These are phyloP conservation scores for Eimeria maxima DNA, from an alignment of 169 alveolate species.

Conservation along the genomic window DNA sequence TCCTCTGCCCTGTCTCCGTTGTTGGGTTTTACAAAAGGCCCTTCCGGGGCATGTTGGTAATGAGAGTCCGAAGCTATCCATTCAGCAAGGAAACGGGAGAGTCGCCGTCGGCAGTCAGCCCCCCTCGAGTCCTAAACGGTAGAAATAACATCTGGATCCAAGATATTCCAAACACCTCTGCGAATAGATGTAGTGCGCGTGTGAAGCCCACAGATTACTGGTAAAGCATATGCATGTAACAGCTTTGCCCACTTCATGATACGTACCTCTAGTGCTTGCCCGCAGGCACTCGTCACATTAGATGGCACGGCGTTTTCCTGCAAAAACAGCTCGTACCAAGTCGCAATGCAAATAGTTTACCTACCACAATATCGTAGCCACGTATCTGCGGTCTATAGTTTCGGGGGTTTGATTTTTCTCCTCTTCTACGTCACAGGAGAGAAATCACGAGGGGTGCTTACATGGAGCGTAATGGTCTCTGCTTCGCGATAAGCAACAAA, in stretches of 20 bases:
- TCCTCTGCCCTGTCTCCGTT: not conserved
- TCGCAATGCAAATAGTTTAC: not conserved
- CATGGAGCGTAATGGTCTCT: slow-evolving; percentile 28
- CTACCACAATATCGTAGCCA: not conserved
- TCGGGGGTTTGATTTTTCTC: too few relatives aligned
- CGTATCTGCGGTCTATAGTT: not conserved
- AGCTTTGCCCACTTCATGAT: not conserved
- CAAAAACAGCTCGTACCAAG: not conserved
- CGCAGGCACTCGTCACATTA: not conserved
- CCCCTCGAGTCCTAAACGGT: slow-evolving; percentile 24
- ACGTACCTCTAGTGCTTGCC: not conserved
- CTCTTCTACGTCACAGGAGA: not conserved
- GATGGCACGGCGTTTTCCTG: not conserved
- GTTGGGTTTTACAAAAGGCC: too few relatives aligned
- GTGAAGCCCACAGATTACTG: not conserved
- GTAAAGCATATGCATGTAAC: too few relatives aligned
- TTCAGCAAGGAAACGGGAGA: slow-evolving; percentile 32
- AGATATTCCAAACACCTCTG: not conserved
- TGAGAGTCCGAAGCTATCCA: not conserved
- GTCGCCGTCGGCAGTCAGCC: slow-evolving; percentile 17
- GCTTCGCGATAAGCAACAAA: slow-evolving; percentile 36
- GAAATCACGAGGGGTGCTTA: not conserved
- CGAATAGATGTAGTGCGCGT: not conserved
- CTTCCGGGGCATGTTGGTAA: not conserved
- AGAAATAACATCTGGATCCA: not conserved